Evolutionary conservation across 1,284 basidiomycete genomes (phyloP).

Genomic region (Puccinia triticina): DNA sequence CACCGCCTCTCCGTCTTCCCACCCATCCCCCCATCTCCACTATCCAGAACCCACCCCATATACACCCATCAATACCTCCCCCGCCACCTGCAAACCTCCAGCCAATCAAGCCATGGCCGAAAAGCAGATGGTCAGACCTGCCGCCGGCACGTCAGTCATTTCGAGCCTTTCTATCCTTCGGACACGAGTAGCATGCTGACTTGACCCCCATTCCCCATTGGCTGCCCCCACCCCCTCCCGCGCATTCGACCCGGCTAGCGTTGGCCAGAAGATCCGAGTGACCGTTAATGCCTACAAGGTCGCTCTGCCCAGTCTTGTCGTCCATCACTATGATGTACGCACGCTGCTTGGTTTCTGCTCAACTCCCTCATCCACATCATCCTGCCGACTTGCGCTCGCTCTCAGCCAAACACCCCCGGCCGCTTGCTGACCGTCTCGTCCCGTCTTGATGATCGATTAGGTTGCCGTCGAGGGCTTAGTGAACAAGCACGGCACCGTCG

Average conservation of each 20-base stretch:
- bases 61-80: too few relatives aligned
- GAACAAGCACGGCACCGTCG: slow-evolving; percentile 32
- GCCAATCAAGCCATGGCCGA: slow-evolving; percentile 27
- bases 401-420: neutral
- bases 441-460: neutral
- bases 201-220: neutral
- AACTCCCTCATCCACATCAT: neutral
- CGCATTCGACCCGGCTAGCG: neutral
- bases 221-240: neutral
- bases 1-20: too few relatives aligned
- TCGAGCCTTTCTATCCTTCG: neutral
- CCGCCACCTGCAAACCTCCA: too few relatives aligned
- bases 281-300: slow-evolving; percentile 49
- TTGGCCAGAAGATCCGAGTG: slow-evolving; percentile 26
- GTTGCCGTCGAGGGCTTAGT: slow-evolving; percentile 39
- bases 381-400: neutral
- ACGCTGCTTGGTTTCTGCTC: neutral
- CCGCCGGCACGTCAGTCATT: slow-evolving; percentile 14
- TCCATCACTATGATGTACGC: slow-evolving; percentile 48
- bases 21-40: too few relatives aligned
- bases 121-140: slow-evolving; percentile 15
- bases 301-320: slow-evolving; percentile 13
- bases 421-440: neutral
- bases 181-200: neutral
- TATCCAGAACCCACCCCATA: too few relatives aligned